Percentiles rank a stretch among this genome's conserved stretches.
Conservation (phyloP, 768 basidiomycete genomes). For the Pisolithus microcarpus region DNA sequence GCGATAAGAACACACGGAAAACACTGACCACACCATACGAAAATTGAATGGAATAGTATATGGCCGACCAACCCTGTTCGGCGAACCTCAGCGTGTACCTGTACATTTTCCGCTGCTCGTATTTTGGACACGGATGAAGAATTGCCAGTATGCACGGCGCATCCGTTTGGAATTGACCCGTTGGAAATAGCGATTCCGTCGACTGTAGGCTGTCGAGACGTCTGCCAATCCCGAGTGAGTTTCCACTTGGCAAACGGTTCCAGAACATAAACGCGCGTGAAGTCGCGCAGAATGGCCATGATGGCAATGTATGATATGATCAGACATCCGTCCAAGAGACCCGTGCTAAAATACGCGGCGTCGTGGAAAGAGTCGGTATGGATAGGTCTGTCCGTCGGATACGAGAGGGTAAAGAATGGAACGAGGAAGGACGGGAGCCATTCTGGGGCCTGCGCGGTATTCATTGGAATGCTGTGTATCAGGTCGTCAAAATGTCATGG, state of each 20-base stretch:
- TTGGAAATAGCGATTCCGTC: slow-evolving; percentile 4
- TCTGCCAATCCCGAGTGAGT: slow-evolving; percentile 47
- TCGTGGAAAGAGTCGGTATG: slow-evolving; percentile 66
- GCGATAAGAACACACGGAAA: slow-evolving; percentile 5
- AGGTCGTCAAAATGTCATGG: slow-evolving; percentile 31
- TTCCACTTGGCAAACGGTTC: slow-evolving; percentile 79
- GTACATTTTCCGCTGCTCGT: slow-evolving; percentile 55
- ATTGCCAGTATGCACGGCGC: slow-evolving; percentile 21
- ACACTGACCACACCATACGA: slow-evolving; percentile 73
- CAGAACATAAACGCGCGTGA: slow-evolving; percentile 62
- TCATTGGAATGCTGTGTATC: slow-evolving; percentile 30
- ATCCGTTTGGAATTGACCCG: slow-evolving; percentile 23
- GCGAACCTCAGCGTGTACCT: slow-evolving; percentile 81
- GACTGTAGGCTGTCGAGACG: slow-evolving; percentile 14
- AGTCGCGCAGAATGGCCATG: slow-evolving; percentile 84
- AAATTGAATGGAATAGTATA: slow-evolving; percentile 78
- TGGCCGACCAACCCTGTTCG: slow-evolving; percentile 87
- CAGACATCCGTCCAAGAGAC: slow-evolving; percentile 72
- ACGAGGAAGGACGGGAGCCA: slow-evolving; percentile 48
- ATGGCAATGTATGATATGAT: slow-evolving; percentile 74
- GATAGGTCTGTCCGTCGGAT: slow-evolving; percentile 50
- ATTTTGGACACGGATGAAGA: slow-evolving; percentile 26
- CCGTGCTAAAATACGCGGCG: slow-evolving; percentile 64
- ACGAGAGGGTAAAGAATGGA: slow-evolving; percentile 71
- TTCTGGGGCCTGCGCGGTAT: slow-evolving; percentile 26